phyloP scores from a whole-genome alignment of 2,329 filamentous ascomycete species.

The Botrytis sinoallii region DNA sequence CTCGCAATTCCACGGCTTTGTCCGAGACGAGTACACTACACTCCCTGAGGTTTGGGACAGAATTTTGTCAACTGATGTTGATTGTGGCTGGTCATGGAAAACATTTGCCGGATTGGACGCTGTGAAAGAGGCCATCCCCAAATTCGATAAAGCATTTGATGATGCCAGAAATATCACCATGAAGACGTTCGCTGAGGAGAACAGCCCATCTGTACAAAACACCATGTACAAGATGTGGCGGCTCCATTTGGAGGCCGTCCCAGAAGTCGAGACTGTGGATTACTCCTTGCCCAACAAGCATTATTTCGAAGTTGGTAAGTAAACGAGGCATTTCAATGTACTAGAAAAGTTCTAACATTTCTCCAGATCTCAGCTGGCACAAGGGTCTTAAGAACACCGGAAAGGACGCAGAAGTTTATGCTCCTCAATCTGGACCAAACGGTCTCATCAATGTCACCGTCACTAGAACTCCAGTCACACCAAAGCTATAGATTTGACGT shows the following conservation, averaged over 20 bases:
- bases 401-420: conserved; percentile 92
- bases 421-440: conserved; percentile 88
- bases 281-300: conserved; percentile 97
- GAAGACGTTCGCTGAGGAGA: conserved; percentile 83
- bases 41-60: conserved; percentile 90
- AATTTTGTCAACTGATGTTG: conserved; percentile 90
- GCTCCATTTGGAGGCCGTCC: conserved; percentile 75
- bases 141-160: conserved; percentile 78
- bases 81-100: conserved; percentile 83
- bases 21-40: conserved; percentile 90
- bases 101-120: conserved; percentile 63
- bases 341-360: conserved; percentile 12
- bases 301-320: conserved; percentile 91
- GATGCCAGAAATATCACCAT: conserved; percentile 82
- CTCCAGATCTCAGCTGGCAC: conserved; percentile 87
- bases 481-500: conserved; percentile 31
- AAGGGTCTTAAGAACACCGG: conserved; percentile 94
- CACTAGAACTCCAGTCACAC: conserved; percentile 45
- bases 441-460: conserved; percentile 95
- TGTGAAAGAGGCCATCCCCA: conserved; percentile 59
- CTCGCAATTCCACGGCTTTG: conserved; percentile 91
- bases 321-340: neutral
- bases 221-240: conserved; percentile 99
- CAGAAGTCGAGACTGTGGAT: conserved; percentile 68
- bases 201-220: conserved; percentile 89